These are phyloP conservation scores for Cutaneotrichosporon sp. DNA, from an alignment of 1,284 basidiomycete species.

Conservation along the genomic window DNA sequence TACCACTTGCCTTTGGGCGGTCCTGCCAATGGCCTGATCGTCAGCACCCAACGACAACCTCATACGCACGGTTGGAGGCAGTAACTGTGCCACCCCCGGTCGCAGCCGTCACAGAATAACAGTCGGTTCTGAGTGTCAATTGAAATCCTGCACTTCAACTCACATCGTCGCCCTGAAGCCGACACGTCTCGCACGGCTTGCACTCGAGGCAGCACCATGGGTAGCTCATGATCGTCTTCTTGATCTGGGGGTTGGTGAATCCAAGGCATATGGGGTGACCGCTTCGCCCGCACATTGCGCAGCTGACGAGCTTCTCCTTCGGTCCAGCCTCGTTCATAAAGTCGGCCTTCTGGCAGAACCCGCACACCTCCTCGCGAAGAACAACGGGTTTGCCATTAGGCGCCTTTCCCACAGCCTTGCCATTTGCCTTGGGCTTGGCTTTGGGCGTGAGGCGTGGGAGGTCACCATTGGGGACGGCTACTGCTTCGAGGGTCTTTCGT, in stretches of 20 bases:
- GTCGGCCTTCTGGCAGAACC: conserved; percentile 35
- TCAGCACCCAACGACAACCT: not conserved
- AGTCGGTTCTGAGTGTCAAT: conserved; percentile 60
- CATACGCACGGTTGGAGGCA: conserved; percentile 64
- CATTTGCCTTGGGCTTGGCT: conserved; percentile 3
- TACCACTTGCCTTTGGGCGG: conserved; percentile 61
- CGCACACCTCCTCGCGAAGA: conserved; percentile 18
- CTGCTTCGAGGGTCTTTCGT: conserved; percentile 7
- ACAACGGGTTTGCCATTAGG: not conserved
- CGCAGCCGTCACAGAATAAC: conserved; percentile 90
- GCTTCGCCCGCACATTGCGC: conserved; percentile 36
- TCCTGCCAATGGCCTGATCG: conserved; percentile 55
- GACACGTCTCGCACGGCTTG: conserved; percentile 87
- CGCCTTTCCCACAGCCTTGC: not conserved
- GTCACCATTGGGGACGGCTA: conserved; percentile 10
- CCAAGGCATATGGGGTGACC: conserved; percentile 69
- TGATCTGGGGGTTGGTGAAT: conserved; percentile 11
- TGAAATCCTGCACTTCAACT: conserved; percentile 39
- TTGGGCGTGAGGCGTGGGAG: not conserved
- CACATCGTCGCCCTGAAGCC: conserved; percentile 82
- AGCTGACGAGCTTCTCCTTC: conserved; percentile 39
- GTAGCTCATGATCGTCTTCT: conserved; percentile 55
- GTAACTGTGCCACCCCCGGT: conserved; percentile 90
- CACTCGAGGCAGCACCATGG: conserved; percentile 89
- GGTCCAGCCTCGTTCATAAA: conserved; percentile 20